Conservation (phyloP, 2,329 filamentous ascomycete species). For the Gaeumannomyces sp. region DNA sequence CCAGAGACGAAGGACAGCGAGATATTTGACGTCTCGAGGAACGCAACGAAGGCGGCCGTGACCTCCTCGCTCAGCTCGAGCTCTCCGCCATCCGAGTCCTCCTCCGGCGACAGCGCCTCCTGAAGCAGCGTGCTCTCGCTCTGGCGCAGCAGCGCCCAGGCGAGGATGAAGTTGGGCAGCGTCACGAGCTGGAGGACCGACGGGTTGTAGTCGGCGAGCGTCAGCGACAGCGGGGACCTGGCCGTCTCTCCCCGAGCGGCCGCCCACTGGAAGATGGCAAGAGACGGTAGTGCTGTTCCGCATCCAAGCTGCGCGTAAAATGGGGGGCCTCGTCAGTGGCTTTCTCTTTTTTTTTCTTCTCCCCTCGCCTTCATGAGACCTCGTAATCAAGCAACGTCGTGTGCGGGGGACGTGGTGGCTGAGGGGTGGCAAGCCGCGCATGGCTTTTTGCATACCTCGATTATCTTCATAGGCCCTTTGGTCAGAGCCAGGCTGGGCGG, state of each 20-base stretch:
- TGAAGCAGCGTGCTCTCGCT: constrained; percentile 31
- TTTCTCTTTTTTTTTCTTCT: constrained; percentile 15
- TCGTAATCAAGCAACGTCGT: background rate
- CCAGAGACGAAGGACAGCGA: constrained; percentile 65
- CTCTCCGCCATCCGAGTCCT: constrained; percentile 31
- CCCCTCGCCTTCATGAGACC: constrained; percentile 14
- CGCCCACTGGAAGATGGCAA: constrained; percentile 63
- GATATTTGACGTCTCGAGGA: constrained; percentile 45
- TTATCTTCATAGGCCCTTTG: constrained; percentile 34
- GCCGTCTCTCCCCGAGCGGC: constrained; percentile 21
- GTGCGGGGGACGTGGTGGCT: too few species aligned
- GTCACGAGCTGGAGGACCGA: constrained; percentile 73
- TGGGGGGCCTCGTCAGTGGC: background rate
- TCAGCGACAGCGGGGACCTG: constrained; percentile 45
- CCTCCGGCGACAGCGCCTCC: constrained; percentile 40
- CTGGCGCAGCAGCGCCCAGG: constrained; percentile 51
- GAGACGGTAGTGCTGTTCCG: constrained; percentile 67
- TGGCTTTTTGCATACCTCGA: constrained; percentile 39
- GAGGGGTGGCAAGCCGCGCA: too few species aligned
- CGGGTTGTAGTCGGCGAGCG: constrained; percentile 74
- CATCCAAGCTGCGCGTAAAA: constrained; percentile 58
- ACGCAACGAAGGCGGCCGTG: constrained; percentile 49
- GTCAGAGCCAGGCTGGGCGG: constrained; percentile 25
- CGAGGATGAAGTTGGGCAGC: constrained; percentile 68
- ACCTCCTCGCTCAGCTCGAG: constrained; percentile 57